Base-by-base conservation (phyloP, 257 asterid genomes). In the Solanum corneliomulleri region DNA sequence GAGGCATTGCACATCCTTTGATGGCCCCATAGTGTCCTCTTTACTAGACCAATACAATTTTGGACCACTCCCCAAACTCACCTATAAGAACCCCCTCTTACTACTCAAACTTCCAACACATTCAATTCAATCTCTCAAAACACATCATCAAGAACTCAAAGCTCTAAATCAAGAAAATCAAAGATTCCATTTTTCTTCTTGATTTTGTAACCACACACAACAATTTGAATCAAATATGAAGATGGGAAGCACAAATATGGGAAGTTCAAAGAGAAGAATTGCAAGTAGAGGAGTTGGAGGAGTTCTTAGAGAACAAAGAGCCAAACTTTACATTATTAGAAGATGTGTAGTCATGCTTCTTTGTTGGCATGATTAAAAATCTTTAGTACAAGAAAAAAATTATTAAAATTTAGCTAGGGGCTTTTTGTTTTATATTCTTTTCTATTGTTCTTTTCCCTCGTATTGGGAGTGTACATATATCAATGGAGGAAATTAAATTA, bases 291-390 rank as follows among this genome's bases (percentile, higher is more conserved):
- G 98, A n/a, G 90, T 95, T n/a, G 96, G 96, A 87, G 95, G 96
- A 29, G 95, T 93, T 31, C 92, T 95, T 0, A 92, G 94, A 84
- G 95, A 95, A 86, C 98, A 95, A 88, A 94, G 96, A 87, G 96
- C 98, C 27, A 93, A 90, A 86, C 97, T 95, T 25, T 95, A 95
- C 89, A 95, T 95, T 86, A 95, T 95, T 16, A 89, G 93, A 47
- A 90, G 98, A 87, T 95, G 98, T 74, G 97, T 95, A 0, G 97
- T 95, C 78, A 95, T 95, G 98, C 98, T 95, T 31, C 96, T 95
- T 70, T 95, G 98, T 87, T 95, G 95, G 91, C 98, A 91, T 89
- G 93, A 91, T 33, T 91, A 89, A 87, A 49, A 49, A 37, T 37
- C 39, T 37, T 37, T 37, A 37, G 39, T 37, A 37, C 39, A 37